Conservation (phyloP, 1,284 basidiomycete genomes). For the Sanguinoderma infundibulare region DNA sequence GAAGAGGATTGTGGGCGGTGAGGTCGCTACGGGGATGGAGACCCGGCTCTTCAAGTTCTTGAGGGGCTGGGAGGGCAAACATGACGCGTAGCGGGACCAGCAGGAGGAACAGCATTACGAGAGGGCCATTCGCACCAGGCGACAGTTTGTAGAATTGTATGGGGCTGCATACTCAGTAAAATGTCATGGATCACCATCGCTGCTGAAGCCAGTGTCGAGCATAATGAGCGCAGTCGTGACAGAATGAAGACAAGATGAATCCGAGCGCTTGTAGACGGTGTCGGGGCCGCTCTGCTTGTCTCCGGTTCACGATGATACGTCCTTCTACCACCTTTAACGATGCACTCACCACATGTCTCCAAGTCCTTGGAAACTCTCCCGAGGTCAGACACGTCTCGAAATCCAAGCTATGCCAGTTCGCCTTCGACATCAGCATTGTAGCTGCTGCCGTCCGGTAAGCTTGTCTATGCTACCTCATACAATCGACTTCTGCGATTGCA, state of each 20-base stretch:
- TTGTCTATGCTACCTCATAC: background rate
- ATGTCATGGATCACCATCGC: too few species aligned
- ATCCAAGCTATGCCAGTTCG: constrained; percentile 10
- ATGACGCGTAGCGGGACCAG: background rate
- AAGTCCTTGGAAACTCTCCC: background rate
- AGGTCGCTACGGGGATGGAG: background rate
- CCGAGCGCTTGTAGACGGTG: background rate
- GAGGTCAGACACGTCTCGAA: constrained; percentile 10
- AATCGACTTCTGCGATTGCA: background rate
- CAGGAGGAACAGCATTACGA: background rate
- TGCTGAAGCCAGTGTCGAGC: too few species aligned
- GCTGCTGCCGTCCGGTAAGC: constrained; percentile 19
- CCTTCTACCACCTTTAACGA: background rate
- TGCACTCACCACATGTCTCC: background rate
- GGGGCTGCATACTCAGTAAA: too few species aligned
- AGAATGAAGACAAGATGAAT: background rate
- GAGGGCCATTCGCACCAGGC: background rate
- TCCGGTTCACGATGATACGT: background rate
- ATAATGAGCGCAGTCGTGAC: too few species aligned
- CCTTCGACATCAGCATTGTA: constrained; percentile 19
- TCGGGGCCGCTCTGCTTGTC: background rate
- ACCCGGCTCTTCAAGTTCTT: background rate
- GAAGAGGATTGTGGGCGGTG: background rate
- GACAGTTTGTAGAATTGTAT: background rate
- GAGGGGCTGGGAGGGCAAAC: background rate